Conservation (phyloP, 1,139 yeast genomes). For the Scheffersomyces parashehatae region DNA sequence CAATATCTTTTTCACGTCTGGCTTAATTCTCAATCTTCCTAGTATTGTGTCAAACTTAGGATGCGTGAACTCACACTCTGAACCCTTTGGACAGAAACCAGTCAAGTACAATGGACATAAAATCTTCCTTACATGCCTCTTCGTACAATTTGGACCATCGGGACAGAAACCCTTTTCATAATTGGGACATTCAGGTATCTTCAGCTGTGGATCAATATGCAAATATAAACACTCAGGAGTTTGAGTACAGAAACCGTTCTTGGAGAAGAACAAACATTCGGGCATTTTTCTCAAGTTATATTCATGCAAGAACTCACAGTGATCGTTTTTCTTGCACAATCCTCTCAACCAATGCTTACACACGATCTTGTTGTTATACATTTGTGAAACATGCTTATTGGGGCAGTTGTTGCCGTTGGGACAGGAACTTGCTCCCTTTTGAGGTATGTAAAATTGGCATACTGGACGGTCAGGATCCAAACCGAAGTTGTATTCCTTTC, state of each 20-base stretch:
- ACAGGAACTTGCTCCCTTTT: constrained; percentile 62
- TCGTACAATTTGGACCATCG: constrained; percentile 83
- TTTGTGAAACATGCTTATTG: constrained; percentile 81
- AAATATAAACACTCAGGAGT: constrained; percentile 91
- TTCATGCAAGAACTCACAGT: constrained; percentile 95
- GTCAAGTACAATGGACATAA: constrained; percentile 83
- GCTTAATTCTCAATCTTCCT: constrained; percentile 51
- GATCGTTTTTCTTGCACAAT: constrained; percentile 93
- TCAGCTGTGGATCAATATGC: constrained; percentile 87
- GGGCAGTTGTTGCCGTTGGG: constrained; percentile 86
- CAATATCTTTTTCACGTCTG: constrained; percentile 30
- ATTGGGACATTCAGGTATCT: constrained; percentile 83
- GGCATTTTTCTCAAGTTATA: constrained; percentile 95
- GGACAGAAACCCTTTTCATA: constrained; percentile 91
- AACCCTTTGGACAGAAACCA: constrained; percentile 89
- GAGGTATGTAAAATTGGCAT: constrained; percentile 71
- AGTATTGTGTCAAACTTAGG: constrained; percentile 53
- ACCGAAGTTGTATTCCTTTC: constrained; percentile 79
- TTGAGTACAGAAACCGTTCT: constrained; percentile 92
- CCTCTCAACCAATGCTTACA: constrained; percentile 99
- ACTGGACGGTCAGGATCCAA: constrained; percentile 89
- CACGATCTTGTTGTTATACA: constrained; percentile 79
- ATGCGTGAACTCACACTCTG: constrained; percentile 59
- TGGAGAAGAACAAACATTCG: constrained; percentile 84
- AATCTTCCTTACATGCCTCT: constrained; percentile 75